Evolutionary conservation across 805 yeast species (phyloP), one percentile per base, ranked within the genome.

Genomic region (Monosporozyma aquatica): DNA sequence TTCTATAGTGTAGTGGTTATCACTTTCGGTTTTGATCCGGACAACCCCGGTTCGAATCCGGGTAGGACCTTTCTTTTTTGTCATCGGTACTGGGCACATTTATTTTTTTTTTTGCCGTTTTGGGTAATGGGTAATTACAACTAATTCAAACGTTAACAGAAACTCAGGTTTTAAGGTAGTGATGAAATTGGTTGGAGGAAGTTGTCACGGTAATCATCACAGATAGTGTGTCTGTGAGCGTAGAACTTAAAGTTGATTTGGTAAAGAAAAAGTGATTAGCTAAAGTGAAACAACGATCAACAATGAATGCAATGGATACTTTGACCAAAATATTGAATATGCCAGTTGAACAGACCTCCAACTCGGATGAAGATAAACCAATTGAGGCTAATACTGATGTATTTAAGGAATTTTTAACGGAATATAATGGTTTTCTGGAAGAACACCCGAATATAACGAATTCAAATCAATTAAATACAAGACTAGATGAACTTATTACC

Each of bases 41-140:
- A 69, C 78, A 75, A 78, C 83, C 82, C 82, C 82, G 76, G 83
- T 78, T 78, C 84, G 83, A 78, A 76, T 76, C 83, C 83, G 83
- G 83, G 83, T 74, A 75, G 74, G 84, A 76, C 82, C 83, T 77
- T 46, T 48, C 43, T 51, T 52, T 56, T 54, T 45, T n/a, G n/a
- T n/a, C n/a, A 9, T 9, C 25, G 9, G 9, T 6, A 6, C 9
- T 9, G 6, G 25, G 25, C 25, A 23, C 9, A 6, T 23, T 9
- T 23, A 23, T 23, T 23, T 23, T 23, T 23, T 23, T 23, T 23
- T 9, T n/a, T n/a, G n/a, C n/a, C n/a, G n/a, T n/a, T n/a, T n/a
- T n/a, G n/a, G n/a, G n/a, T n/a, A n/a, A n/a, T n/a, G n/a, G n/a
- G n/a, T n/a, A n/a, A n/a, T n/a, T n/a, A n/a, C n/a, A n/a, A n/a